phyloP scores from a whole-genome alignment of 306 rosid genomes.

The Elaeagnus macrophylla region DNA sequence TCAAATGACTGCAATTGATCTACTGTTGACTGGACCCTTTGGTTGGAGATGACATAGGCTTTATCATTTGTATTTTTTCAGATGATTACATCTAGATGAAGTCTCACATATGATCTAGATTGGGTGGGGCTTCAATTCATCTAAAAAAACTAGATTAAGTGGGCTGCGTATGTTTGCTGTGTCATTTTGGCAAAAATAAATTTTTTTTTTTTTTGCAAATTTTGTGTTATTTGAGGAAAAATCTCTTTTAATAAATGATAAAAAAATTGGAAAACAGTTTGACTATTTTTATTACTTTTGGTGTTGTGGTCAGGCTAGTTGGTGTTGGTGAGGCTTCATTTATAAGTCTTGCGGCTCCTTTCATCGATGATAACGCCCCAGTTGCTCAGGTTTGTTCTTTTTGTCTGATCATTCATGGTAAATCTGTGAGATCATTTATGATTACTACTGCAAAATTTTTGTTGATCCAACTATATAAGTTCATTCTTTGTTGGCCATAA shows the following conservation, averaged over 20 bases:
- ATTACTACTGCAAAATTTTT: neutral
- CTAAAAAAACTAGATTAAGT: too few relatives aligned
- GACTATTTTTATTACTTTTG: constrained; percentile 7
- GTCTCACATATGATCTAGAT: too few relatives aligned
- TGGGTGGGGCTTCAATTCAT: too few relatives aligned
- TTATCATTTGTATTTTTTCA: too few relatives aligned
- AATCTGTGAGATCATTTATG: constrained; percentile 12
- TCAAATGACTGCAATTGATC: too few relatives aligned
- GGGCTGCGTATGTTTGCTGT: too few relatives aligned
- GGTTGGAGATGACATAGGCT: too few relatives aligned
- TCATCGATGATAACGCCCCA: constrained; percentile 88
- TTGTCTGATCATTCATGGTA: constrained; percentile 11
- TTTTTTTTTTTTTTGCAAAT: constrained; percentile 1
- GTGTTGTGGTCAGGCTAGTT: constrained; percentile 47
- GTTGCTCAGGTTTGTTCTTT: constrained; percentile 45
- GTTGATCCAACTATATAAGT: too few relatives aligned
- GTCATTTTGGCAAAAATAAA: too few relatives aligned
- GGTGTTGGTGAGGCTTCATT: constrained; percentile 96
- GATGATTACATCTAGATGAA: too few relatives aligned
- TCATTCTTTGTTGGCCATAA: too few relatives aligned
- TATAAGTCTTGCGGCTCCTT: constrained; percentile 91
- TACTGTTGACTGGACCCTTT: too few relatives aligned
- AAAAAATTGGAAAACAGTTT: constrained; percentile 4
- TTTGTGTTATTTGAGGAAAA: constrained; percentile 1
- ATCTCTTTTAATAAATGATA: neutral